These are phyloP conservation scores for Blastomyces gilchristii DNA, from an alignment of 2,329 filamentous ascomycete species.

Conservation along the genomic window DNA sequence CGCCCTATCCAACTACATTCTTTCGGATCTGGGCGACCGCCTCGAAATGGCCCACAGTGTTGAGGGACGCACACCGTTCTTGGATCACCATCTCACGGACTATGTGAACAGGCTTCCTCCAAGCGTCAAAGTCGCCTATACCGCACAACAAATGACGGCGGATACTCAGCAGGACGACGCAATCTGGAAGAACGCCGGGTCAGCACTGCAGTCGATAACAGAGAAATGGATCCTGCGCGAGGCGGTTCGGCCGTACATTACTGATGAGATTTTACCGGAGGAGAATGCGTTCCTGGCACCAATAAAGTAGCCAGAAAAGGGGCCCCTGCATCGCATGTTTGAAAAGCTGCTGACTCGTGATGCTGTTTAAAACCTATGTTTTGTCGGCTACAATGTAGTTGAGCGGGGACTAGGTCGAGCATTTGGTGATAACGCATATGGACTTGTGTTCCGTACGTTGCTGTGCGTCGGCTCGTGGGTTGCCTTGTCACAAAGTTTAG, in stretches of 20 bases:
- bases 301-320: constrained; percentile 31
- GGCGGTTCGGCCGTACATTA: constrained; percentile 42
- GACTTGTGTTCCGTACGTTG: constrained; percentile 28
- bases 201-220: constrained; percentile 20
- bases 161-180: neutral
- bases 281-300: constrained; percentile 43
- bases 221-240: constrained; percentile 47
- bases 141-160: constrained; percentile 12
- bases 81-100: constrained; percentile 24
- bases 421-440: constrained; percentile 31
- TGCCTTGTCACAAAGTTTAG: constrained; percentile 36
- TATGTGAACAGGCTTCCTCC: constrained; percentile 24
- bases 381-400: constrained; percentile 32
- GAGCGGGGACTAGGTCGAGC: constrained; percentile 29
- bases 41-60: constrained; percentile 39
- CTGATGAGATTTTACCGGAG: constrained; percentile 42
- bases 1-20: constrained; percentile 30
- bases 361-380: constrained; percentile 32
- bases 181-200: constrained; percentile 7
- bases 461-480: constrained; percentile 37
- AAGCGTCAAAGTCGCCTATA: constrained; percentile 27
- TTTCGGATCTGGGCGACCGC: constrained; percentile 37
- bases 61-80: constrained; percentile 23
- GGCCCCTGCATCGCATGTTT: constrained; percentile 33
- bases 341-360: constrained; percentile 26